Conservation (phyloP, 495 filamentous ascomycete species). For the Aspergillus mulundensis region DNA sequence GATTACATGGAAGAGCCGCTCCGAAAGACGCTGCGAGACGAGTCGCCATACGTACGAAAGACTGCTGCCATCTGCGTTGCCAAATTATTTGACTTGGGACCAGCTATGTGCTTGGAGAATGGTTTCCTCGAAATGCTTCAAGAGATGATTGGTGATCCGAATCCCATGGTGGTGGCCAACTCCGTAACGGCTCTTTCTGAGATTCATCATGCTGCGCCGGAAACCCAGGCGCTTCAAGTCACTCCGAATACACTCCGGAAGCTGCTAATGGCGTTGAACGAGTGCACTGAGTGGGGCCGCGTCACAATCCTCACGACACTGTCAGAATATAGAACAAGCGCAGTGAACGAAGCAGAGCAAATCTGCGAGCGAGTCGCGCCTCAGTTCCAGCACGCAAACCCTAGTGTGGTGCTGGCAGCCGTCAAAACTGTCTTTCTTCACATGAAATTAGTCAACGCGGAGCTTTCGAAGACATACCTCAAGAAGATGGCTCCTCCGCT, state of each 20-base stretch:
- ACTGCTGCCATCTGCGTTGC: conserved; percentile 97
- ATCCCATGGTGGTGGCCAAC: conserved; percentile 99
- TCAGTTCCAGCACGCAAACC: conserved; percentile 98
- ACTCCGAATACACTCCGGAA: conserved; percentile 82
- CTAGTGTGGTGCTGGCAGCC: conserved; percentile 91
- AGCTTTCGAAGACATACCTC: conserved; percentile 74
- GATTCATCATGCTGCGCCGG: conserved; percentile 85
- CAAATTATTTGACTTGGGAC: conserved; percentile 94
- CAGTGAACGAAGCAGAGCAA: conserved; percentile 95
- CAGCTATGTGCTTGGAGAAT: conserved; percentile 88
- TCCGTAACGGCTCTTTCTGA: conserved; percentile 90
- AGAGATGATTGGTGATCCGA: conserved; percentile 94
- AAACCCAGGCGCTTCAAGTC: conserved; percentile 80
- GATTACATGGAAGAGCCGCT: conserved; percentile 99
- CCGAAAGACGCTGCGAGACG: conserved; percentile 92
- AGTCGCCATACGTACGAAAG: conserved; percentile 97
- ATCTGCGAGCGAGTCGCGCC: conserved; percentile 95
- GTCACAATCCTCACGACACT: conserved; percentile 90
- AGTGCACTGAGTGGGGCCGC: conserved; percentile 99
- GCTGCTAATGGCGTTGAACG: conserved; percentile 92
- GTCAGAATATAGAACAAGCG: conserved; percentile 78
- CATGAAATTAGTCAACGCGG: conserved; percentile 78
- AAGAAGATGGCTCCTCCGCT: conserved; percentile 98
- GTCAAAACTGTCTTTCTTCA: conserved; percentile 98
- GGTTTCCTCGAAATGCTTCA: conserved; percentile 95